Percentiles rank a stretch among this genome's conserved stretches.
phyloP scores from a whole-genome alignment of 306 rosid species.

The Medicago truncatula region MtrunA17r5.0-ANR NC_053045.1:63887001-63887500 shows the following conservation, averaged over 20 bases:
- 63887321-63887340: constrained; percentile 50
- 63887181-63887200: constrained; percentile 57
- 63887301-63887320: constrained; percentile 73
- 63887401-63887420: constrained; percentile 50
- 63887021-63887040: constrained; percentile 22
- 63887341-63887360: constrained; percentile 58
- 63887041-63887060: constrained; percentile 27
- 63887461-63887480: constrained; percentile 50
- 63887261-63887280: constrained; percentile 43
- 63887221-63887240: constrained; percentile 60
- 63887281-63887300: constrained; percentile 59
- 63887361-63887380: constrained; percentile 52
- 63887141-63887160: constrained; percentile 41
- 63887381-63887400: constrained; percentile 52
- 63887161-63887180: constrained; percentile 64
- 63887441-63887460: constrained; percentile 55
- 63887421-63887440: constrained; percentile 55
- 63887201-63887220: constrained; percentile 51
- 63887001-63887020: constrained; percentile 33
- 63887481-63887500: constrained; percentile 43
- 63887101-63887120: constrained; percentile 54
- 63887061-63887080: constrained; percentile 59
- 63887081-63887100: constrained; percentile 48
- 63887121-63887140: constrained; percentile 38
- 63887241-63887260: not conserved